Base-by-base conservation (phyloP, 805 yeast genomes). In the Ogataea parapolymorpha region DNA sequence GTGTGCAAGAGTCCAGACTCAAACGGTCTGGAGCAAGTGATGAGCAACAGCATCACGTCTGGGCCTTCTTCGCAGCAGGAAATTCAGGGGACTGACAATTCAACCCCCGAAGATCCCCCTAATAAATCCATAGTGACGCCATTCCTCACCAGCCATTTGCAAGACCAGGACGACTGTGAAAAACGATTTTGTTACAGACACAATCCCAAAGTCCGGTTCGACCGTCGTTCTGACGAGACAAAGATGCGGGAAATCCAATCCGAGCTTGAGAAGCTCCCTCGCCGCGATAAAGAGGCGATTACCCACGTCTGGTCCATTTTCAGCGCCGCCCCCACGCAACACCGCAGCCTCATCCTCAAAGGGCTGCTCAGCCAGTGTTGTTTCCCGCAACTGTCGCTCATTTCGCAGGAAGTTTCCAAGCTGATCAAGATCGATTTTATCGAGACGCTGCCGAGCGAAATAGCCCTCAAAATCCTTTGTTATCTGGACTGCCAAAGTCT, bases 401-500 rank as follows among this genome's bases (percentile, higher is more conserved):
- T 91, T 4, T 77, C 95, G 1, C 80, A 84, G 49, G 91, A 88
- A 56, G 84, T 93, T 15, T 75, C 82, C 25, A 74, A 79, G 29
- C 68, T 93, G 55, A 84, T 93, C 45, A 80, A 90, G 51, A 86
- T 93, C 46, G 99, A 93, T 65, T 91, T 89, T 57, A 79, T 93
- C 25, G 71, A 85, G 29, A 81, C 89, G 6, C 71, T 93, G 34
- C 99, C 99, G 2, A 74, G 79, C 44, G 99, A 93, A 59, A 67
- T 93, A 33, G 75, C 95, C 2, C 73, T 89, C 49, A 89, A 88
- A 61, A 82, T 93, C 23, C 67, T 93, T 33, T 85, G 95, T 54
- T 91, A 86, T 60, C 67, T 93, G 46, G 99, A 93, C 61, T 91
- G 98, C 64, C 82, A 80, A 38, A 86, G 96, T n/a, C 72, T 93